Base-by-base conservation (phyloP, 345 rosid genomes). In the Xanthoceras sorbifolium region DNA sequence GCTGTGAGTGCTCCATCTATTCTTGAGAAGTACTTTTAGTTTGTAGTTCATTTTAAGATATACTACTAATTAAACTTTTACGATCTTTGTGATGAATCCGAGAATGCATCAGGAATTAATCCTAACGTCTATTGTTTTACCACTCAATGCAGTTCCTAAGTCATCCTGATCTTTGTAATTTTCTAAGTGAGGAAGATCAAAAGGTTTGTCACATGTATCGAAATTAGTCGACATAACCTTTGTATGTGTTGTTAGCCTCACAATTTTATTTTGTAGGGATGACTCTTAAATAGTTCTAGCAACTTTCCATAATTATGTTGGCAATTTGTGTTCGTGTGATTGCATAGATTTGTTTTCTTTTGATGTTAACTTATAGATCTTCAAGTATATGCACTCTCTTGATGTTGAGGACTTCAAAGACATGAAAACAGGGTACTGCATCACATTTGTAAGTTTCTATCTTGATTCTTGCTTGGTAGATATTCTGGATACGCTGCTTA, bases 331-430 rank as follows among this genome's bases (percentile, higher is more conserved):
- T 36, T 60, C 40, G 22, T 40, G 15, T 59, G 59, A 54, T 12
- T 22, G 48, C 46, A 32, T 44, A 71, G 46, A 32, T n/a, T 22
- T 32, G 6, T 40, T 55, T 32, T 54, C 48, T 42, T 64, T 73
- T 71, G 14, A 22, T 60, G 22, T 12, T 44, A 25, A 50, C n/a
- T 4, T 64, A 85, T n/a, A n/a, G 87, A 80, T 85, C 67, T 80
- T 85, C 63, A 85, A 85, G 68, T 36, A 77, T 40, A 59, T 85
- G 38, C 60, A 50, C 48, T 85, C 87, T 50, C 61, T 85, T 67
- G 85, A 85, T 23, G 85, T 85, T 40, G 85, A 82, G 78, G 87
- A 85, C 70, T 80, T 74, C 38, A 82, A 85, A 80, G 87, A 85
- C 50, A 76, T 82, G 67, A 85, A 85, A 69, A 79, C 80, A 42